A percentile compares a stretch with the other conserved stretches of the same genome.
phyloP scores from a whole-genome alignment of 225 moss, liverwort and hornwort genomes.

The Climacium dendroides region DNA sequence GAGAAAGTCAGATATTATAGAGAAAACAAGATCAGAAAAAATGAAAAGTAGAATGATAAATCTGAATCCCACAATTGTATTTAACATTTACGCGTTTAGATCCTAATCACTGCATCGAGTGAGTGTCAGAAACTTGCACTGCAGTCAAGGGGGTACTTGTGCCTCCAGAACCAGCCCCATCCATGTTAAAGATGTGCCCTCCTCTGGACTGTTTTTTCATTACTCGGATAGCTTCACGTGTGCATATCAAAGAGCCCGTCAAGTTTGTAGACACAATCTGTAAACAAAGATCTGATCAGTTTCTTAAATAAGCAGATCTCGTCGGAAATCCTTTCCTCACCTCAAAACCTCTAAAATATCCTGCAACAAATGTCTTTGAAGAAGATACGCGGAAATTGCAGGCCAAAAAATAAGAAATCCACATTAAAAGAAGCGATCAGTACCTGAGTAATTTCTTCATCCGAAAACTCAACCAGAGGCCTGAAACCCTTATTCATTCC shows the following conservation, averaged over 20 bases:
- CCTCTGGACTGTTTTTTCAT: slow-evolving; percentile 80
- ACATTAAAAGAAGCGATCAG: background rate
- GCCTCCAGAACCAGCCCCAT: slow-evolving; percentile 95
- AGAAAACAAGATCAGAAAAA: background rate
- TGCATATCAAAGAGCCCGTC: slow-evolving; percentile 82
- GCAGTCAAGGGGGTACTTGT: slow-evolving; percentile 90
- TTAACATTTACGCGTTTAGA: background rate
- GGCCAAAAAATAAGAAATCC: background rate
- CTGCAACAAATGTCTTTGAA: background rate
- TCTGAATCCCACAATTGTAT: background rate
- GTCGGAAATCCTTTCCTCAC: background rate
- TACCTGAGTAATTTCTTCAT: slow-evolving; percentile 74
- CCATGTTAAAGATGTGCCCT: slow-evolving; percentile 97
- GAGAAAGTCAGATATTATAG: background rate
- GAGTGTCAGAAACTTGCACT: slow-evolving; percentile 33
- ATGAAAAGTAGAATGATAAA: background rate
- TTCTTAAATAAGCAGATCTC: background rate
- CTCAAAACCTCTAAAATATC: background rate
- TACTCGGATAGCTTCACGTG: slow-evolving; percentile 85
- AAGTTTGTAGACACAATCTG: slow-evolving; percentile 92
- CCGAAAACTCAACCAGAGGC: slow-evolving; percentile 73
- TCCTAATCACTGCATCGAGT: background rate
- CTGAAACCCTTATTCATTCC: slow-evolving; percentile 91
- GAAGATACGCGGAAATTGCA: background rate
- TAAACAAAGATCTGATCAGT: background rate